These are phyloP conservation scores for Juncus effusus DNA, from an alignment of 176 grass and related monocot species.

Conservation along the genomic window DNA sequence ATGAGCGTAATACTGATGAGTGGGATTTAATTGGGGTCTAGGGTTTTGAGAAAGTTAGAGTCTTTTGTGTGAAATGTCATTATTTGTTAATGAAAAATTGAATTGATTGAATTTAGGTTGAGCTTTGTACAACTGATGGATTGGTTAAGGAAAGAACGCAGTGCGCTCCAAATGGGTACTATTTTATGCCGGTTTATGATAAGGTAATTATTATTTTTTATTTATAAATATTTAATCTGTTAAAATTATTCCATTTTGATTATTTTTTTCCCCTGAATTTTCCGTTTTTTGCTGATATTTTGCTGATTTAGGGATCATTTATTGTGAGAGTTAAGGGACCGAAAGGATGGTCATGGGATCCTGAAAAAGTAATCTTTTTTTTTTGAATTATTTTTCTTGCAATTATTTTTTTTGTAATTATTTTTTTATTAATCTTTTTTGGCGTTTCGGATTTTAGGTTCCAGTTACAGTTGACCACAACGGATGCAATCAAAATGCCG, in stretches of 20 bases:
- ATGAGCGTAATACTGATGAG: neutral
- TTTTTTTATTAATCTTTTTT: slow-evolving; percentile 20
- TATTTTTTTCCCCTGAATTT: neutral
- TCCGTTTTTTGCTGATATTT: neutral
- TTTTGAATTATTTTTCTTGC: neutral
- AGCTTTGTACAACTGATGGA: slow-evolving; percentile 82
- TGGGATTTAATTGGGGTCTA: neutral
- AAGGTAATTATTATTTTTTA: slow-evolving; percentile 36
- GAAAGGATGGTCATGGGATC: slow-evolving; percentile 89
- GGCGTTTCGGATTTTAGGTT: slow-evolving; percentile 41
- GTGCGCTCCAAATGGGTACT: slow-evolving; percentile 97
- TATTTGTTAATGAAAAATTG: neutral
- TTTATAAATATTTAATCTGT: neutral
- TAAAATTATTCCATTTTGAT: neutral
- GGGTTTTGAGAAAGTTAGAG: neutral
- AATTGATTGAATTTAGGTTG: slow-evolving; percentile 45
- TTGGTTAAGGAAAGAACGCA: slow-evolving; percentile 92
- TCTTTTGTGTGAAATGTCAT: slow-evolving; percentile 6
- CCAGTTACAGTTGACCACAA: slow-evolving; percentile 57
- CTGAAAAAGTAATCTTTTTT: slow-evolving; percentile 41
- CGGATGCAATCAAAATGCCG: slow-evolving; percentile 80
- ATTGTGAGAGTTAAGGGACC: slow-evolving; percentile 90
- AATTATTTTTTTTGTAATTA: slow-evolving; percentile 15
- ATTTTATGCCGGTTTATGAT: slow-evolving; percentile 95
- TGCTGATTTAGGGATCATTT: slow-evolving; percentile 65